phyloP scores from a whole-genome alignment of 2,329 filamentous ascomycete species.

The Trichoderma endophyticum region DNA sequence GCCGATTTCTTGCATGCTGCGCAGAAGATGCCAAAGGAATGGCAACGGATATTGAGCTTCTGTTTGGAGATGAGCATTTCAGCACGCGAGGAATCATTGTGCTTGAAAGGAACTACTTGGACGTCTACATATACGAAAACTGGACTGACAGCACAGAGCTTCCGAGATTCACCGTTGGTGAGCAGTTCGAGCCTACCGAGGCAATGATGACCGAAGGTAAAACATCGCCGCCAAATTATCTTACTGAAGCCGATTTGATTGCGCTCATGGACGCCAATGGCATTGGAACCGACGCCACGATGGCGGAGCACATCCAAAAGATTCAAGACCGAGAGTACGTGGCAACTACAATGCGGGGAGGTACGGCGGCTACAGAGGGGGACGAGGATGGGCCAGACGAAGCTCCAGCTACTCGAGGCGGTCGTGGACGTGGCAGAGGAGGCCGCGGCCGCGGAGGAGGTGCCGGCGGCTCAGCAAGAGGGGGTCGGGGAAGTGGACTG shows the following conservation, averaged over 20 bases:
- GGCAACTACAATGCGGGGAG: constrained; percentile 53
- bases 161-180: constrained; percentile 74
- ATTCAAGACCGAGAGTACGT: constrained; percentile 91
- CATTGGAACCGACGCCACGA: constrained; percentile 96
- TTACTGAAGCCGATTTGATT: constrained; percentile 94
- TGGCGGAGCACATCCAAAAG: constrained; percentile 97
- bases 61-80: constrained; percentile 81
- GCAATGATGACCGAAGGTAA: constrained; percentile 89
- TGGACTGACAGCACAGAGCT: constrained; percentile 87
- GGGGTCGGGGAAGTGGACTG: constrained; percentile 48
- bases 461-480: constrained; percentile 39
- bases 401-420: constrained; percentile 40
- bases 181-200: constrained; percentile 82
- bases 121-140: constrained; percentile 94
- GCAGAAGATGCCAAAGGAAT: constrained; percentile 89
- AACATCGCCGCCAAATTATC: constrained; percentile 76
- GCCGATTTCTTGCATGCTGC: constrained; percentile 92
- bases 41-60: constrained; percentile 78
- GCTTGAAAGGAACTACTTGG: constrained; percentile 84
- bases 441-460: constrained; percentile 37
- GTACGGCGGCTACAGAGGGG: constrained; percentile 37
- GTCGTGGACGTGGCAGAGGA: constrained; percentile 48
- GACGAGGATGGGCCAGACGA: constrained; percentile 40
- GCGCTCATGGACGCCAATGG: constrained; percentile 97
- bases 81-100: constrained; percentile 80